Conservation (phyloP, 108 stramenopile species). For the Cylindrotheca closterium region DNA sequence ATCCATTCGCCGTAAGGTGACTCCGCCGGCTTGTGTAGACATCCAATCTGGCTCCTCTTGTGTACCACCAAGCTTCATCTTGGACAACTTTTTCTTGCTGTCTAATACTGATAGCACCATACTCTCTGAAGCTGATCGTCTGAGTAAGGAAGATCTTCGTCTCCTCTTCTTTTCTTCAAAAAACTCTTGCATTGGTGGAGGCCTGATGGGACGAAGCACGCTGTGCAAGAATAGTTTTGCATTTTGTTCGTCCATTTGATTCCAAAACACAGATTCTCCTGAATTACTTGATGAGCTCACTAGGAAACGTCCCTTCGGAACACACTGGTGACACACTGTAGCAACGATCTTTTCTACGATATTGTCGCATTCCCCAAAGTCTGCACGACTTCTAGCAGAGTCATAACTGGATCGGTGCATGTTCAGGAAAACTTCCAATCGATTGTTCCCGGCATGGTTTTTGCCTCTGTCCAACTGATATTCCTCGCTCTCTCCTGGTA, state of each 20-base stretch:
- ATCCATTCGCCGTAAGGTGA: conserved; percentile 27
- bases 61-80: neutral
- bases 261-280: conserved; percentile 5
- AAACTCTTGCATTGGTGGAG: neutral
- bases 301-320: conserved; percentile 31
- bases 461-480: conserved; percentile 16
- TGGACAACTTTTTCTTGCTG: conserved; percentile 22
- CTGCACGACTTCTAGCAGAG: neutral
- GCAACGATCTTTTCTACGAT: conserved; percentile 17
- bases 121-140: conserved; percentile 32
- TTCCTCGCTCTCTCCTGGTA: conserved; percentile 8
- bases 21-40: neutral
- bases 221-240: conserved; percentile 10
- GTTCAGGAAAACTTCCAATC: conserved; percentile 24
- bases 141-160: conserved; percentile 26
- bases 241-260: conserved; percentile 4
- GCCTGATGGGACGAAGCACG: neutral
- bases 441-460: conserved; percentile 31
- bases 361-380: conserved; percentile 6
- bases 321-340: conserved; percentile 15
- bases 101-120: conserved; percentile 14
- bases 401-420: conserved; percentile 20
- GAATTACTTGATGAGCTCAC: neutral
- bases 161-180: conserved; percentile 21
- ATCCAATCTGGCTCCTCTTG: conserved; percentile 29